A percentile compares a stretch with the other conserved stretches of the same genome.
Conservation (phyloP, 2,329 filamentous ascomycete genomes). For the Cladosporium colombiae region DNA sequence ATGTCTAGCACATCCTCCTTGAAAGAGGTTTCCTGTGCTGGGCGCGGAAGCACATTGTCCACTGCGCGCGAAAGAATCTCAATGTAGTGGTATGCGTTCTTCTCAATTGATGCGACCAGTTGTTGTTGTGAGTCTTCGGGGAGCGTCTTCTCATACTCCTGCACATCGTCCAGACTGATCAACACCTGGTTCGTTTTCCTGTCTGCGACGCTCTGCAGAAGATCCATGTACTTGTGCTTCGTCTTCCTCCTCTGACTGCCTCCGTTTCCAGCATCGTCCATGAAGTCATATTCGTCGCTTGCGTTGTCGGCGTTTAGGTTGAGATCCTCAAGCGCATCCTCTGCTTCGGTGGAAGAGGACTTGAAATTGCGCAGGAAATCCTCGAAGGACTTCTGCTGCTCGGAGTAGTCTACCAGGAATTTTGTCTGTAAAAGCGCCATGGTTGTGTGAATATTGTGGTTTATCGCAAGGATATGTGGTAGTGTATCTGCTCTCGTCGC, state of each 20-base stretch:
- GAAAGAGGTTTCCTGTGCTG: constrained; percentile 80
- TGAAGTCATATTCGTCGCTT: constrained; percentile 89
- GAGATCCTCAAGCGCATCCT: constrained; percentile 79
- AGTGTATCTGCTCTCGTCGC: not conserved
- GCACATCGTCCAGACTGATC: constrained; percentile 87
- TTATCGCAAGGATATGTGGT: not conserved
- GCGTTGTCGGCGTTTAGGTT: constrained; percentile 84
- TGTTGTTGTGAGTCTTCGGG: constrained; percentile 59
- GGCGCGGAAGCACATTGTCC: constrained; percentile 79
- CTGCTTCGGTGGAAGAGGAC: constrained; percentile 68
- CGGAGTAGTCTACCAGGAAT: constrained; percentile 80
- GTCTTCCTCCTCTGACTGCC: constrained; percentile 38
- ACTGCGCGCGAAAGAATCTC: constrained; percentile 87
- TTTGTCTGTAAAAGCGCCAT: constrained; percentile 87
- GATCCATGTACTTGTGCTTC: constrained; percentile 82
- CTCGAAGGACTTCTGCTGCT: constrained; percentile 84
- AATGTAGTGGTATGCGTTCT: constrained; percentile 92
- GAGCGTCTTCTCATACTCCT: constrained; percentile 74
- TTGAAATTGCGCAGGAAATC: constrained; percentile 89
- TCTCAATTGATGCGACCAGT: constrained; percentile 80
- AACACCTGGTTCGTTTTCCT: constrained; percentile 73
- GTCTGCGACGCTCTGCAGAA: constrained; percentile 85
- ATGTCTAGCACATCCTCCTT: constrained; percentile 98
- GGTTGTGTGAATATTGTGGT: not conserved
- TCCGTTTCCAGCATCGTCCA: constrained; percentile 68